Conservation (phyloP, 2,329 filamentous ascomycete genomes). For the Hirsutella rhossiliensis region DNA sequence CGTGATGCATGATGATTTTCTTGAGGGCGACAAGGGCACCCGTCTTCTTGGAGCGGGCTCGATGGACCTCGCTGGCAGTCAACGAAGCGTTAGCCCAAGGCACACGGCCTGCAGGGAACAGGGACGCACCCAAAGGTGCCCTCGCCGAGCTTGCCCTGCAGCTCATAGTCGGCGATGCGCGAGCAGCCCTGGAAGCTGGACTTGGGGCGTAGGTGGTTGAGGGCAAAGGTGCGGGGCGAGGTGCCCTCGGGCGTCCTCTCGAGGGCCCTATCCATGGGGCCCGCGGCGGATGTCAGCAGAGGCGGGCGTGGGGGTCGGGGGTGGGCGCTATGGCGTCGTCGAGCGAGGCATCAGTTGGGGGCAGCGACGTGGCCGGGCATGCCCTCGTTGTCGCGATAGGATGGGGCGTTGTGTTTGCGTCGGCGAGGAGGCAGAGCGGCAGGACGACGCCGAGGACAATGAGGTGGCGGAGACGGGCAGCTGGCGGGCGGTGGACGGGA, state of each 20-base stretch:
- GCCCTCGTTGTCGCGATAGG: too few relatives aligned
- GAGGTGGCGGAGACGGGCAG: too few relatives aligned
- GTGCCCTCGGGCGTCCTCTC: slow-evolving; percentile 24
- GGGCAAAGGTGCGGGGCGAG: slow-evolving; percentile 44
- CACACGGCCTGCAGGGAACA: not conserved
- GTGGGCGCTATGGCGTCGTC: not conserved
- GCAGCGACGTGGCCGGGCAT: too few relatives aligned
- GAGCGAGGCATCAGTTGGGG: not conserved
- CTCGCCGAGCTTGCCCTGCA: slow-evolving; percentile 77
- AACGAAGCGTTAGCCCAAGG: not conserved
- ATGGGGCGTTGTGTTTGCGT: too few relatives aligned
- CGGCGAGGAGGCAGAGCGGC: too few relatives aligned
- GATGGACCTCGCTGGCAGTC: slow-evolving; percentile 68
- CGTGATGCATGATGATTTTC: slow-evolving; percentile 99
- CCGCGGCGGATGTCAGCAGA: not conserved
- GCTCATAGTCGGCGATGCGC: slow-evolving; percentile 66
- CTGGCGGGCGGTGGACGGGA: too few relatives aligned
- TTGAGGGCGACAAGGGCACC: slow-evolving; percentile 77
- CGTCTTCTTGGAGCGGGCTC: slow-evolving; percentile 65
- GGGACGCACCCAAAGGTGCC: slow-evolving; percentile 75
- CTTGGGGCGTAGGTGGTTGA: slow-evolving; percentile 41
- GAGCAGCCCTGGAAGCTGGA: slow-evolving; percentile 74
- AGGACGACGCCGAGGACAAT: too few relatives aligned
- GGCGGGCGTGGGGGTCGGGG: not conserved
- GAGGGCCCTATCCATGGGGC: slow-evolving; percentile 16